Conservation (phyloP, 208 protist genomes). For the Jaenimonas drosophilae region DNA sequence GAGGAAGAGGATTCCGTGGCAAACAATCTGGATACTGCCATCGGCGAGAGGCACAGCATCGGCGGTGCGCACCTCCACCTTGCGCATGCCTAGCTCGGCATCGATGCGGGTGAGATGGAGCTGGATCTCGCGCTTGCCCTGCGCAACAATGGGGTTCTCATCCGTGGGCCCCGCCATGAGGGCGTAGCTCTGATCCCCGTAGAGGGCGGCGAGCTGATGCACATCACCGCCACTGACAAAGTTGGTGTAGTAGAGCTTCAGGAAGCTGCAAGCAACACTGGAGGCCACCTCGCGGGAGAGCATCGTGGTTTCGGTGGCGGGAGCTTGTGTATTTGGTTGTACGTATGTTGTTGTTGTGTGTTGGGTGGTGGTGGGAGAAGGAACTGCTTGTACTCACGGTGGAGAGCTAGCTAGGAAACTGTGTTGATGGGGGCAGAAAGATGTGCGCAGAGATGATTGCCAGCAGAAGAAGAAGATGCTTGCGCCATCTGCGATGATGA, state of each 20-base stretch:
- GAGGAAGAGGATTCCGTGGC: slow-evolving; percentile 65
- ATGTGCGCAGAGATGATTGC: no score
- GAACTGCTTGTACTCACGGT: no score
- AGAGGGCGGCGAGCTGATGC: slow-evolving; percentile 42
- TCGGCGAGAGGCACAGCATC: slow-evolving; percentile 60
- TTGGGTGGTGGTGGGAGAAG: no score
- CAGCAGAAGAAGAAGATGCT: background rate
- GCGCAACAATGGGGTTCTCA: slow-evolving; percentile 18
- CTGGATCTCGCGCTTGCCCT: slow-evolving; percentile 35
- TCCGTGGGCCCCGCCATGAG: slow-evolving; percentile 47
- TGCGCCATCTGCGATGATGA: no score
- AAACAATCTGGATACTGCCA: slow-evolving; percentile 51
- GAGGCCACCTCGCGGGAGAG: slow-evolving; percentile 31
- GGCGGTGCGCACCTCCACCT: slow-evolving; percentile 72
- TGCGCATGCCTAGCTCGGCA: slow-evolving; percentile 37
- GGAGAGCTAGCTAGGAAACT: no score
- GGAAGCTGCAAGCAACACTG: slow-evolving; percentile 55
- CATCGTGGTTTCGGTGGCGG: no score
- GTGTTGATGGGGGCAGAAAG: no score
- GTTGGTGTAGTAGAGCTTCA: slow-evolving; percentile 69
- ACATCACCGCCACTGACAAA: slow-evolving; percentile 49
- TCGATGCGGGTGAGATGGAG: slow-evolving; percentile 48
- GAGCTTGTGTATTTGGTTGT: no score
- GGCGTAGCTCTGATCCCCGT: slow-evolving; percentile 49
- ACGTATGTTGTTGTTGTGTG: no score